Base-by-base conservation (phyloP, 441 rosid genomes). In the Eutrema salsugineum region DNA sequence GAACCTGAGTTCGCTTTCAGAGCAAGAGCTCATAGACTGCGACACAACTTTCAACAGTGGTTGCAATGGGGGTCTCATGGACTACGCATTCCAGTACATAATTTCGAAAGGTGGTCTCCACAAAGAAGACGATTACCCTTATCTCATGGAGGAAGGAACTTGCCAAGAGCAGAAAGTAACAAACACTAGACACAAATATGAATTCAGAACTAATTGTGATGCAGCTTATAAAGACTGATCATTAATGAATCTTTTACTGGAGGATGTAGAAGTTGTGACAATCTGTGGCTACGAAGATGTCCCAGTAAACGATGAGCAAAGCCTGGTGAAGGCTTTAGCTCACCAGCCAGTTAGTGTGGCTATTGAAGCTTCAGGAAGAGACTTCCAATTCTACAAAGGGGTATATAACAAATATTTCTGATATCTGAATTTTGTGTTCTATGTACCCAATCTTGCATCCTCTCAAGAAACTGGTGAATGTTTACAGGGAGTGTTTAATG, bases 41-140 rank as follows among this genome's bases (percentile, higher is more conserved):
- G 99, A 94, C 78, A 87, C 83, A 32, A 71, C 73, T 14, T 82
- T 78, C 83, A 87, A 94, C 87, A 90, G 53, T 50, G 98, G 98
- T 0, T 93, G 98, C 87, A 93, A 88, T 62, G 97, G 98, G 17
- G 98, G 98, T 62, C 88, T 94, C n/a, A 92, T 94, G 99, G 99
- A 94, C 78, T 88, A 94, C 33, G 99, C 97, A 19, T 92, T 92
- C 67, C 51, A 83, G 35, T 94, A 81, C 83, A 89, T 94, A 12
- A 68, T 84, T 11, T 63, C 84, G n/a, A 92, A 62, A 3, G 94
- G 91, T 20, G 99, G 98, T 27, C 91, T 94, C 59, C 97, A 80
- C 78, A 87, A 70, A 79, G 99, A 94, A 50, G 88, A 83, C 30
- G 99, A 94, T 76, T 94, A 94, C 77, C 97, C 98, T 3, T 94